Base-by-base conservation (phyloP, 1,284 basidiomycete species). In the Cryptococcus sp. region DNA sequence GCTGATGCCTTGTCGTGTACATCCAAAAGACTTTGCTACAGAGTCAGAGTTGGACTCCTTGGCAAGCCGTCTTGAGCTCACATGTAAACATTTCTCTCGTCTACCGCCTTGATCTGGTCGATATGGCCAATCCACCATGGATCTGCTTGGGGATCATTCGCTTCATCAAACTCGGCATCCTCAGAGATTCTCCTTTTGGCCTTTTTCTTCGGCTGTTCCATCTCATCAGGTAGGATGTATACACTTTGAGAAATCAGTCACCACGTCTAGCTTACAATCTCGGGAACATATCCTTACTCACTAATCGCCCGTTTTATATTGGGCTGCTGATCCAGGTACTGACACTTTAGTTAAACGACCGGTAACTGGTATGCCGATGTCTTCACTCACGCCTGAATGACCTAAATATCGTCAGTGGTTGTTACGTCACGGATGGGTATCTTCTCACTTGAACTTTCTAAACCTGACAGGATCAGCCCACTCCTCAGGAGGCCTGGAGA, bases 21-120 rank as follows among this genome's bases (percentile, higher is more conserved):
- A 59, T 53, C 63, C 63, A 64, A 31, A 55, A n/a, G 14, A 64
- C 52, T n/a, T 42, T 53, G 34, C 63, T 64, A 49, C n/a, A 7
- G 43, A 4, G 44, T 49, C 15, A 56, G 50, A 3, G 14, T 14
- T 34, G 15, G 8, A 6, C n/a, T 49, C 5, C 46, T 38, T 32
- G 23, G 47, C 37, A 35, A 23, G 23, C 23, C 2, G n/a, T 10
- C 10, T 10, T 10, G 38, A 10, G 38, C n/a, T 10, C n/a, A 65
- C 64, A 63, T 58, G 55, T 52, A 63, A 23, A 63, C 64, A 37
- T 56, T 56, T 5, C 13, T 52, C 36, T 49, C 57, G 38, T 57
- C 59, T 14, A 41, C 60, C 10, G 64, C 64, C 48, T 58, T 47
- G 14, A 65, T 61, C 55, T 62, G 59, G 5, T 57, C 43, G 30